Conservation (phyloP, 2,329 filamentous ascomycete genomes). For the Simplicillium aogashimaense region DNA sequence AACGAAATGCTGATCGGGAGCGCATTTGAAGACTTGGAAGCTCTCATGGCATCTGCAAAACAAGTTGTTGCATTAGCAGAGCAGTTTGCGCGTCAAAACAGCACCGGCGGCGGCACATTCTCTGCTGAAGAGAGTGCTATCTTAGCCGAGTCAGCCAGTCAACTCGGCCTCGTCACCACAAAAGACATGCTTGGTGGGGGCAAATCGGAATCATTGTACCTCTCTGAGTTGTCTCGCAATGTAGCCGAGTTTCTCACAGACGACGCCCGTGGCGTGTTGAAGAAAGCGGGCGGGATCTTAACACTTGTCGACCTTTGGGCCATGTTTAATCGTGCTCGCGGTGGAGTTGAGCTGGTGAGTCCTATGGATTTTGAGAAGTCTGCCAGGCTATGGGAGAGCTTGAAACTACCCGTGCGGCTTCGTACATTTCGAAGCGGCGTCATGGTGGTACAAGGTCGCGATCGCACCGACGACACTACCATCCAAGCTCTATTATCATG, state of each 20-base stretch:
- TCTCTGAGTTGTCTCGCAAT: conserved; percentile 78
- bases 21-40: conserved; percentile 92
- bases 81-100: conserved; percentile 63
- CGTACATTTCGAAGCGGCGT: conserved; percentile 87
- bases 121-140: conserved; percentile 63
- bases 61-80: conserved; percentile 92
- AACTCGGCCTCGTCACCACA: conserved; percentile 83
- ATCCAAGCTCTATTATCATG: conserved; percentile 66
- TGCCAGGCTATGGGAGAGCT: conserved; percentile 74
- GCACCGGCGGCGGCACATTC: conserved; percentile 46
- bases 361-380: conserved; percentile 89
- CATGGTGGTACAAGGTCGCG: conserved; percentile 82
- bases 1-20: conserved; percentile 88
- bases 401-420: conserved; percentile 77
- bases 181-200: conserved; percentile 83
- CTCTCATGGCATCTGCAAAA: conserved; percentile 94
- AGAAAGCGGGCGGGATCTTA: conserved; percentile 76
- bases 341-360: conserved; percentile 88
- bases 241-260: conserved; percentile 84
- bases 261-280: conserved; percentile 67
- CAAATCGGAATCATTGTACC: conserved; percentile 71
- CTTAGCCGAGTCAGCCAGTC: conserved; percentile 66
- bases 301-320: conserved; percentile 88
- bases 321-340: conserved; percentile 85
- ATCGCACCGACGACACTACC: conserved; percentile 85